Evolutionary conservation across 495 filamentous ascomycete species (phyloP), one percentile per base, ranked within the genome.

Genomic region (Podospora pseudopauciseta): DNA sequence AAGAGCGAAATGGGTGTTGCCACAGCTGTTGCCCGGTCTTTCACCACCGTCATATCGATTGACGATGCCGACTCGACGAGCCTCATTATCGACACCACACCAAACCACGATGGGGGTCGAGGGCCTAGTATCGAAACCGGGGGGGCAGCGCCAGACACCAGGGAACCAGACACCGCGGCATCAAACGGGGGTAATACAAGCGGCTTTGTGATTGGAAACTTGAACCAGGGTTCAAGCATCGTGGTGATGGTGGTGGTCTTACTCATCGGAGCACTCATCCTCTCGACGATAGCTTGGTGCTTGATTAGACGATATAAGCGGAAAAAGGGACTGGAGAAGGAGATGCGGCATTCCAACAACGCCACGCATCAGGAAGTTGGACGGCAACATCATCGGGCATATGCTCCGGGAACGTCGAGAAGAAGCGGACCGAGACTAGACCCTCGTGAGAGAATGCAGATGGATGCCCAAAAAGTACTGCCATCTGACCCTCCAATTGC

Each of bases 211-310:
- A 32, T 65, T 2, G 55, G 70, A 11, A 60, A 54, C 5, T 28
- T 69, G 2, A 66, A 66, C 19, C 76, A 74, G 0, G 69, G 67
- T 5, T 69, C 73, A 7, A 77, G 68, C 26, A 74, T 72, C n/a
- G 73, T 72, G 7, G 70, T 80, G 27, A 76, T 77, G 39, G 73
- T 77, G 0, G 63, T 80, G 4, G 69, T 77, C 1, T 75, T 71
- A 6, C 67, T 80, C 27, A 70, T 79, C 0, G 73, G 75, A 13
- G 68, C 68, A 0, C 70, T 80, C 15, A 66, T 76, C 2, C 39
- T 77, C 0, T 72, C 73, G 60, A 70, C 73, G 18, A 19, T 74
- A 0, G 65, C 62, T 0, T 71, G 76, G 34, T 56, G 71, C 19
- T 15, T 71, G 0, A 57, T 80, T 11, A 72, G 72, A 15, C 71